These are phyloP conservation scores for Ogataea glucozyma DNA, from an alignment of 805 yeast genomes.

Conservation along the genomic window DNA sequence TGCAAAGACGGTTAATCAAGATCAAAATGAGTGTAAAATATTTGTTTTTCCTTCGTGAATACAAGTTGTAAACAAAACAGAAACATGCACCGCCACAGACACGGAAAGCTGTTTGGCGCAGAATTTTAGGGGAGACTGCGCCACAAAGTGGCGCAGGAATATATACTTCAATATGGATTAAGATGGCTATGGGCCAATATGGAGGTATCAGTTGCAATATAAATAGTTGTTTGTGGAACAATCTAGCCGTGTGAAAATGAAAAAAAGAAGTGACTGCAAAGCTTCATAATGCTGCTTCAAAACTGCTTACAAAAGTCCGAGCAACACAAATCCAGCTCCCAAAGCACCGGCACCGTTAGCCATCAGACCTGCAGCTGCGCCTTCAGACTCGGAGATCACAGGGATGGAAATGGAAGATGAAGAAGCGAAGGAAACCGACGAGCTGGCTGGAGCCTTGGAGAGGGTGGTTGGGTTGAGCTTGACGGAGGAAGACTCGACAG, in stretches of 20 bases:
- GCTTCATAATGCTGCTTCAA: no score
- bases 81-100: slow-evolving; percentile 5
- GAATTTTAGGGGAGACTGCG: no score
- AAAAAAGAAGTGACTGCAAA: slow-evolving; percentile 6
- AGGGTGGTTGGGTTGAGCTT: slow-evolving; percentile 15
- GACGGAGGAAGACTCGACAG: slow-evolving; percentile 23
- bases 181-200: not conserved
- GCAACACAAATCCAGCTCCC: slow-evolving; percentile 27
- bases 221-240: not conserved
- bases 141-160: not conserved
- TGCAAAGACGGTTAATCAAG: not conserved
- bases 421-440: slow-evolving; percentile 21
- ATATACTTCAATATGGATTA: not conserved
- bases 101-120: no score
- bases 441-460: slow-evolving; percentile 16
- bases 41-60: no score
- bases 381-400: slow-evolving; percentile 27
- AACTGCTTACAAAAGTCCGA: slow-evolving; percentile 17
- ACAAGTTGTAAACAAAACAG: slow-evolving; percentile 6
- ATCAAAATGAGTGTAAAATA: not conserved
- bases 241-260: slow-evolving; percentile 9
- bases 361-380: slow-evolving; percentile 26
- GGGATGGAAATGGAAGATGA: slow-evolving; percentile 19
- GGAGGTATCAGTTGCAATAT: slow-evolving; percentile 4
- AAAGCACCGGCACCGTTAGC: slow-evolving; percentile 30